Conservation (phyloP, 2,329 filamentous ascomycete species). For the Monilinia vaccinii-corymbosi region DNA sequence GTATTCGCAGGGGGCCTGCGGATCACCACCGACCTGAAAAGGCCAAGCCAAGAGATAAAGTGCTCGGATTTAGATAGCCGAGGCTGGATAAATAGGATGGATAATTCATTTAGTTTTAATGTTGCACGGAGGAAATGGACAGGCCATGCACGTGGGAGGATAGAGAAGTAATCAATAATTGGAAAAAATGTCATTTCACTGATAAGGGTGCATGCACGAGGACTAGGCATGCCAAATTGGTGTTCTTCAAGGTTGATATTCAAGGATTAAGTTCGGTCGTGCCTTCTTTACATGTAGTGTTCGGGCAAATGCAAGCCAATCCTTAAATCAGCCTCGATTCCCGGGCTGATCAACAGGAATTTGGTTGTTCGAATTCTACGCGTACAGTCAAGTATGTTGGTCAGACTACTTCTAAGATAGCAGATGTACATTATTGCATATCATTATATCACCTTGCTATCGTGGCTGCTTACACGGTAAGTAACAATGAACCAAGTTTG, state of each 20-base stretch:
- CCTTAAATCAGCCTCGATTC: neutral
- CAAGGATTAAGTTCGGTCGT: neutral
- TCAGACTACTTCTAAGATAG: neutral
- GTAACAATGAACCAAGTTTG: neutral
- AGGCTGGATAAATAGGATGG: neutral
- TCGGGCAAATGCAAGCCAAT: neutral
- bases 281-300: neutral
- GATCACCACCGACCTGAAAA: slow-evolving; percentile 4
- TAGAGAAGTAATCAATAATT: neutral
- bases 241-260: neutral
- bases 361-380: neutral
- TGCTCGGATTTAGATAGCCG: neutral
- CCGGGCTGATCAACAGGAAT: neutral
- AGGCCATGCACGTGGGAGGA: neutral
- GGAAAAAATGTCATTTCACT: neutral
- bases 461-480: neutral
- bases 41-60: neutral
- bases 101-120: neutral
- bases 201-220: slow-evolving; percentile 10
- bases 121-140: neutral
- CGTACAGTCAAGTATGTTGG: neutral
- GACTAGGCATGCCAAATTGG: neutral
- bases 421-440: neutral
- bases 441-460: neutral
- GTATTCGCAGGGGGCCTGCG: slow-evolving; percentile 12